These are phyloP conservation scores for Brassica carinata DNA, from an alignment of 345 rosid genomes.

Conservation along the genomic window DNA sequence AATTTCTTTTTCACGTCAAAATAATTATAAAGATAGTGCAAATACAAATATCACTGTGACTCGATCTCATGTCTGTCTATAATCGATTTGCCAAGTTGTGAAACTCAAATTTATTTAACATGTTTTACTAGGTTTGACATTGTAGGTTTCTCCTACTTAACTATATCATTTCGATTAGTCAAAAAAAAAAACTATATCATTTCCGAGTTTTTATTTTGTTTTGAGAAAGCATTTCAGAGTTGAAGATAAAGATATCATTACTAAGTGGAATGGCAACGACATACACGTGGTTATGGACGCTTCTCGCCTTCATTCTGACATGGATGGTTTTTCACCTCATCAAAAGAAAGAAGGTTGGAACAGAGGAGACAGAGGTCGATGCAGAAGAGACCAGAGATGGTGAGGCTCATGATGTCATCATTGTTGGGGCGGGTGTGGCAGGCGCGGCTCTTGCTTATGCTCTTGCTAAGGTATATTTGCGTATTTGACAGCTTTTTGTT, in stretches of 20 bases:
- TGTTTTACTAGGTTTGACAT: not conserved
- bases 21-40: not conserved
- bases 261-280: slow-evolving; percentile 2
- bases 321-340: slow-evolving; percentile 18
- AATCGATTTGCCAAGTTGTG: not conserved
- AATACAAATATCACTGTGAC: not conserved
- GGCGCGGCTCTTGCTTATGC: slow-evolving; percentile 63
- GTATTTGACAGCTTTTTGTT: not conserved
- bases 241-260: not conserved
- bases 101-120: not conserved
- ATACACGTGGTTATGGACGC: slow-evolving; percentile 31
- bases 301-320: slow-evolving; percentile 20
- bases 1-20: no score
- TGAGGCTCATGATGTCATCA: slow-evolving; percentile 48
- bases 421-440: slow-evolving; percentile 71
- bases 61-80: not conserved
- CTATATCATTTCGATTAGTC: not conserved
- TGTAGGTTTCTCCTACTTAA: slow-evolving; percentile 4
- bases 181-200: not conserved
- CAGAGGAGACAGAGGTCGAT: not conserved
- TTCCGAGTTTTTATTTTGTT: not conserved
- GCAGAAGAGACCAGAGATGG: slow-evolving; percentile 13
- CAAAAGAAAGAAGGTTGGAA: not conserved
- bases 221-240: no score
- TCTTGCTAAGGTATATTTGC: slow-evolving; percentile 52